These are phyloP conservation scores for Cubamyces lactineus DNA, from an alignment of 768 basidiomycete genomes.

Conservation along the genomic window DNA sequence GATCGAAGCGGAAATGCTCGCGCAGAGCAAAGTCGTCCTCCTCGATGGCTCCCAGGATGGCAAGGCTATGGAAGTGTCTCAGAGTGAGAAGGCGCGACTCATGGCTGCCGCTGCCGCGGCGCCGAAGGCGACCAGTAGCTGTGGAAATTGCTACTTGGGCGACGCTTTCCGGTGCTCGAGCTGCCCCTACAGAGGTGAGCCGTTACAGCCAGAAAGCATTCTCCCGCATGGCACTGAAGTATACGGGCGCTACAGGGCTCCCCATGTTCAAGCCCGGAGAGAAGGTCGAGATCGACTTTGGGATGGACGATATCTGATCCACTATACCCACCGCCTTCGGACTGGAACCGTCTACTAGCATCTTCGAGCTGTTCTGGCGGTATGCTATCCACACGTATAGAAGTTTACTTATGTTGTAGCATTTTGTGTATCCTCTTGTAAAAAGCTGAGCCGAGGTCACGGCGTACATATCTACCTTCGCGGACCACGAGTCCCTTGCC, in stretches of 20 bases:
- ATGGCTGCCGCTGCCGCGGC: constrained; percentile 68
- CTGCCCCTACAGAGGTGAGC: constrained; percentile 94
- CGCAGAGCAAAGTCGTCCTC: constrained; percentile 62
- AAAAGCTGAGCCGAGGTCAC: background rate
- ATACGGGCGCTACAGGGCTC: constrained; percentile 61
- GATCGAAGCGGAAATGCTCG: constrained; percentile 82
- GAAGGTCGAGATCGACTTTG: constrained; percentile 90
- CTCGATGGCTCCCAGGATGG: constrained; percentile 67
- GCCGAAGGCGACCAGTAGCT: constrained; percentile 92
- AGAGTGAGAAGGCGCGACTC: constrained; percentile 67
- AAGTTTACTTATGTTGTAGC: constrained; percentile 15
- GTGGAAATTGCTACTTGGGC: constrained; percentile 96
- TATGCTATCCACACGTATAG: constrained; percentile 4
- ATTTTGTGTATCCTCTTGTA: constrained; percentile 21
- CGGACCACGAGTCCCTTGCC: too few species aligned
- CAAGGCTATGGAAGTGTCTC: constrained; percentile 56
- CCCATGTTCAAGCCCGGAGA: constrained; percentile 99
- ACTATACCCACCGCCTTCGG: constrained; percentile 9
- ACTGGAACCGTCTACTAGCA: background rate
- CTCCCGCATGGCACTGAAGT: background rate
- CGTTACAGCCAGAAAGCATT: constrained; percentile 9
- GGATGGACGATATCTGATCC: constrained; percentile 81
- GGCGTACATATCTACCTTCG: too few species aligned
- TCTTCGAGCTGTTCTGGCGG: background rate
- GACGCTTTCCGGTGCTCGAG: constrained; percentile 97